Percentiles rank a stretch among this genome's conserved stretches.
Conservation (phyloP, 2,329 filamentous ascomycete genomes). For the Diaporthe aspalathi region DNA sequence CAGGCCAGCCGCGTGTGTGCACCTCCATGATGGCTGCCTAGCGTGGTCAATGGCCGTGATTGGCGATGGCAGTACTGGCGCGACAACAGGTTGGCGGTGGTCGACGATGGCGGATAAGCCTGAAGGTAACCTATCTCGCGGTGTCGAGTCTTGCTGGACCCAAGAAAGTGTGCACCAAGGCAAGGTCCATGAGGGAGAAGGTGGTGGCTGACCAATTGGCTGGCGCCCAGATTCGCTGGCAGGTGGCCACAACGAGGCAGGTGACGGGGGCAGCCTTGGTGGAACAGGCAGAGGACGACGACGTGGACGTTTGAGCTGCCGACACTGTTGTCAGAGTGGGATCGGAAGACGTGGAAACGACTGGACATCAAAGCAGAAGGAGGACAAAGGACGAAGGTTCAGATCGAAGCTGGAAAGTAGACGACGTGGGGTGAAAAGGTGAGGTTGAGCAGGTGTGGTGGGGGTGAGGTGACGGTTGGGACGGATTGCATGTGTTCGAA, state of each 20-base stretch:
- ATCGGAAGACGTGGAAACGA: accelerated
- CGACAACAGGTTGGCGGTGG: too few relatives aligned
- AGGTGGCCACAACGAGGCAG: neutral
- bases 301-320: neutral
- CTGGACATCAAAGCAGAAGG: neutral
- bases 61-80: too few relatives aligned
- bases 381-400: neutral
- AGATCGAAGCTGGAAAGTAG: neutral
- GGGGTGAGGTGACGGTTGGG: neutral
- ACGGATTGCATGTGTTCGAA: neutral
- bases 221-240: neutral
- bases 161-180: too few relatives aligned
- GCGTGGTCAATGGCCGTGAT: too few relatives aligned
- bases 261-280: neutral
- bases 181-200: neutral
- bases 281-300: neutral
- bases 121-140: neutral
- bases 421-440: too few relatives aligned
- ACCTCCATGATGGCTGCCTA: constrained; percentile 55
- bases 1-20: constrained; percentile 57
- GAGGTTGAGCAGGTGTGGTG: neutral
- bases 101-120: too few relatives aligned
- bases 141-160: too few relatives aligned
- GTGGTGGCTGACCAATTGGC: neutral
- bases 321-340: neutral